phyloP scores from a whole-genome alignment of 2,329 filamentous ascomycete species.

The Stachybotrys elegans region DNA sequence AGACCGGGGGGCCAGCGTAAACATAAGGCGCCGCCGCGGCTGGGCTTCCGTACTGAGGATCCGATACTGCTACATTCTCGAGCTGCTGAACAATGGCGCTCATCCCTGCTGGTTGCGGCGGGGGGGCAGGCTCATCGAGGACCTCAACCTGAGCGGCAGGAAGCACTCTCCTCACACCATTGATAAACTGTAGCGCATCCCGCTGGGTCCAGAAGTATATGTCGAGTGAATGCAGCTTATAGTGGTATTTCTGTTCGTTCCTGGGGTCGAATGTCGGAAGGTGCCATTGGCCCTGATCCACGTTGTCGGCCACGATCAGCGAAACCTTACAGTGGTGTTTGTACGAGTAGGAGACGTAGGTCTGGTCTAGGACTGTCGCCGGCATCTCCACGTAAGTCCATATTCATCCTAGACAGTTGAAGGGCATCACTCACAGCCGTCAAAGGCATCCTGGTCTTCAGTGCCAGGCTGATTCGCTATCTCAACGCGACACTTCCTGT shows the following conservation, averaged over 20 bases:
- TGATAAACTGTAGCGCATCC: slow-evolving; percentile 67
- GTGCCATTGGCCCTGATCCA: slow-evolving; percentile 63
- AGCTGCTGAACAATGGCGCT: slow-evolving; percentile 69
- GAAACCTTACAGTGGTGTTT: slow-evolving; percentile 69
- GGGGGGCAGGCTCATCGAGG: slow-evolving; percentile 56
- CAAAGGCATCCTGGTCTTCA: slow-evolving; percentile 73
- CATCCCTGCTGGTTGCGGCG: slow-evolving; percentile 44
- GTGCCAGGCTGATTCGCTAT: slow-evolving; percentile 71
- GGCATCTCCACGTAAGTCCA: slow-evolving; percentile 11
- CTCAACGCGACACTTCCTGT: slow-evolving; percentile 66
- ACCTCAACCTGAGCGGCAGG: slow-evolving; percentile 57
- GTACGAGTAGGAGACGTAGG: slow-evolving; percentile 65
- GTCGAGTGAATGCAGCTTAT: slow-evolving; percentile 69
- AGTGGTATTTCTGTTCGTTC: slow-evolving; percentile 75
- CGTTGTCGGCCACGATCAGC: slow-evolving; percentile 53
- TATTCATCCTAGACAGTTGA: neutral
- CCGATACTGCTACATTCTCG: slow-evolving; percentile 64
- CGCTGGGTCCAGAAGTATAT: slow-evolving; percentile 75
- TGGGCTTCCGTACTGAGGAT: slow-evolving; percentile 40
- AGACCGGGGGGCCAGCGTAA: slow-evolving; percentile 17
- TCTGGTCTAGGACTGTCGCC: slow-evolving; percentile 57
- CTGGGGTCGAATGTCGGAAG: slow-evolving; percentile 66
- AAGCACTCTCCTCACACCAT: slow-evolving; percentile 60
- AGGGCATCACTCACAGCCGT: slow-evolving; percentile 58
- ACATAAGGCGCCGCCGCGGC: slow-evolving; percentile 12